Evolutionary conservation across 768 basidiomycete species (phyloP).

Genomic region (Lactarius psammicola): DNA sequence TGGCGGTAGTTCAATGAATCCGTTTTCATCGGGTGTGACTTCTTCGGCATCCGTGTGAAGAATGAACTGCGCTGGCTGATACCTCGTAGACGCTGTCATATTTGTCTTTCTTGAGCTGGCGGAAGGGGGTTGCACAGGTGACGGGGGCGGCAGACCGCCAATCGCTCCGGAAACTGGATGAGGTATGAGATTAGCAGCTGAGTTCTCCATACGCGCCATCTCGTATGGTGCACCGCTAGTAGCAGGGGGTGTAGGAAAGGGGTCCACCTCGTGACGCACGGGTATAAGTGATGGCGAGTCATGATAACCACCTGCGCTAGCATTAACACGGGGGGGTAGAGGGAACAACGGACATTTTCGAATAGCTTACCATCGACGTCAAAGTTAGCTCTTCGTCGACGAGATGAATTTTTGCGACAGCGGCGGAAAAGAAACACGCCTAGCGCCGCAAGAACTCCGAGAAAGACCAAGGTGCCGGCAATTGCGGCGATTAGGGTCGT

Average conservation of each 20-base stretch:
- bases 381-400: background rate
- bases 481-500: background rate
- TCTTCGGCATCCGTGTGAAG: constrained; percentile 72
- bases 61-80: constrained; percentile 32
- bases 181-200: background rate
- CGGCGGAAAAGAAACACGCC: constrained; percentile 4
- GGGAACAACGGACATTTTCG: background rate
- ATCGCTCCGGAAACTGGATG: background rate
- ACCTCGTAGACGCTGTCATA: background rate
- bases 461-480: background rate
- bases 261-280: background rate
- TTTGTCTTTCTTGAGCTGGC: constrained; percentile 1
- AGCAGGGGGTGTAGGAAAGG: constrained; percentile 1
- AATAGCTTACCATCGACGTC: constrained; percentile 5
- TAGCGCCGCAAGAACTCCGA: constrained; percentile 3
- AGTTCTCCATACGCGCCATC: constrained; percentile 4
- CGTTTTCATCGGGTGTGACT: constrained; percentile 45
- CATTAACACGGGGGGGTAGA: background rate
- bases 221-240: background rate
- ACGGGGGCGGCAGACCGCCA: too few species aligned
- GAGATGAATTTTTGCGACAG: background rate
- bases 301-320: constrained; percentile 6
- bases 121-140: background rate
- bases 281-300: background rate
- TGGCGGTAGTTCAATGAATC: constrained; percentile 71